Evolutionary conservation across 345 rosid species (phyloP).

Genomic region (Gossypium anomalum): DNA sequence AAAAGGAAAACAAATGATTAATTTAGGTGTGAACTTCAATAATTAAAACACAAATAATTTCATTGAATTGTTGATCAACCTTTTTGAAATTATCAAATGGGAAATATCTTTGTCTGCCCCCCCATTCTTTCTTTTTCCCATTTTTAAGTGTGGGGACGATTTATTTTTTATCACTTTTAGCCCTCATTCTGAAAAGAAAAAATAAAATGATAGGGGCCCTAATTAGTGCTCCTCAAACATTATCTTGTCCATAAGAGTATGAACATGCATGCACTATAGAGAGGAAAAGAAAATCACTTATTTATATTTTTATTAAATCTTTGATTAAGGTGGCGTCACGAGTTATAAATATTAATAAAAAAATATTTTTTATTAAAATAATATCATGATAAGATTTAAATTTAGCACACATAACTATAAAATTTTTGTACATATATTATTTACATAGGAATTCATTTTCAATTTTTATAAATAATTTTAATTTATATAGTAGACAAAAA

Average conservation of each 20-base stretch:
- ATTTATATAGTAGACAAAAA: no score
- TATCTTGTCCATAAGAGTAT: neutral
- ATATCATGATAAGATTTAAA: no score
- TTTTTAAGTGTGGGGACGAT: neutral
- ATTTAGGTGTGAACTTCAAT: neutral
- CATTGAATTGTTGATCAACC: neutral
- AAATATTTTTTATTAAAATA: no score
- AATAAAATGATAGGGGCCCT: neutral
- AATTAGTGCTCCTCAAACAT: neutral
- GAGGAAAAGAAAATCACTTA: no score
- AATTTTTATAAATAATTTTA: no score
- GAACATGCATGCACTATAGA: neutral
- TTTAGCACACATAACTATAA: no score
- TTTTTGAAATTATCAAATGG: neutral
- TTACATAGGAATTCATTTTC: no score
- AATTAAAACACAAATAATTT: no score
- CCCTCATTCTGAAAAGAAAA: neutral
- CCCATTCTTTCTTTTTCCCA: neutral
- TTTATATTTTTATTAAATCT: no score
- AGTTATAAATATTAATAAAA: no score
- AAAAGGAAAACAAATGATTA: neutral
- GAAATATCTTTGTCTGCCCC: neutral
- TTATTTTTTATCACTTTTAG: neutral
- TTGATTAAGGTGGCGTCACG: no score
- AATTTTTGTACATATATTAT: no score